phyloP scores from a whole-genome alignment of 192 early-diverging fungal genomes.

The Entophlyctis luteolus region DNA sequence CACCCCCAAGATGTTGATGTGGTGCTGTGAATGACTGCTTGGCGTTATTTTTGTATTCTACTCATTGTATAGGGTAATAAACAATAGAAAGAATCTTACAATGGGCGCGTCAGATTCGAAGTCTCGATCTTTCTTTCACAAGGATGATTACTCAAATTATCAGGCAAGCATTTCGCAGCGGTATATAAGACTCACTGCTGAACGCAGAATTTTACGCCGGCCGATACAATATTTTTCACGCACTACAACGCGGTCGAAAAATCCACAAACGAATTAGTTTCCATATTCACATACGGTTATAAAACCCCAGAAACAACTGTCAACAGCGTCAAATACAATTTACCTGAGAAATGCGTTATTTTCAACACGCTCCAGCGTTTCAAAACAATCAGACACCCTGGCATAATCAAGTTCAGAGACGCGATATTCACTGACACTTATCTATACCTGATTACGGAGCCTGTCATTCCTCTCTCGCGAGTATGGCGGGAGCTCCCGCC shows the following conservation, averaged over 20 bases:
- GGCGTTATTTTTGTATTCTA: too few relatives aligned
- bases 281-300: slow-evolving; percentile 16
- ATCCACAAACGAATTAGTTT: not conserved
- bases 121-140: slow-evolving; percentile 12
- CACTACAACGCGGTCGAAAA: slow-evolving; percentile 24
- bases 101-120: slow-evolving; percentile 16
- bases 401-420: slow-evolving; percentile 31
- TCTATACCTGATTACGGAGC: slow-evolving; percentile 36
- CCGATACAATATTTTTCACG: slow-evolving; percentile 9
- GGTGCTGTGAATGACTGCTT: too few relatives aligned
- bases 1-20: too few relatives aligned
- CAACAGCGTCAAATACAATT: not conserved
- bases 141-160: slow-evolving; percentile 15
- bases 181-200: too few relatives aligned
- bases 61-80: not conserved
- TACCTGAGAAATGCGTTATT: slow-evolving; percentile 20
- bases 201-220: slow-evolving; percentile 7
- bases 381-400: slow-evolving; percentile 37
- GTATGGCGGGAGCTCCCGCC: slow-evolving; percentile 14
- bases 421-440: slow-evolving; percentile 8
- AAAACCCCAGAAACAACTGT: too few relatives aligned
- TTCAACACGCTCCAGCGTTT: slow-evolving; percentile 17
- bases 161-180: not conserved
- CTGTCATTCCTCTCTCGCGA: slow-evolving; percentile 27
- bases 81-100: not conserved